These are phyloP conservation scores for Cladophialophora chaetospira DNA, from an alignment of 2,329 filamentous ascomycete genomes.

Conservation along the genomic window DNA sequence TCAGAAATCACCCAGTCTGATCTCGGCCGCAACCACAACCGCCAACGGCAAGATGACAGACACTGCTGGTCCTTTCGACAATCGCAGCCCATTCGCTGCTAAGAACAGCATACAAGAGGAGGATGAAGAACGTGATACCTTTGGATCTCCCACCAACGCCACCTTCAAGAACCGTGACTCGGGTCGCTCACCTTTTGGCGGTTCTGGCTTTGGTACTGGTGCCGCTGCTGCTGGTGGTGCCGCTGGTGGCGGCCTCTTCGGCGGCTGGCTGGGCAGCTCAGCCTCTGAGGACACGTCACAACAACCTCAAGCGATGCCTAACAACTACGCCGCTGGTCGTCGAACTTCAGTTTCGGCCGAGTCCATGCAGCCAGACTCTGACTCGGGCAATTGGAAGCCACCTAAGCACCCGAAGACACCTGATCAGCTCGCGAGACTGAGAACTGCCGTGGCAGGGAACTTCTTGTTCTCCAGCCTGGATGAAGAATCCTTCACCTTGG, in stretches of 20 bases:
- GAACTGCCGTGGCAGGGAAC: slow-evolving; percentile 80
- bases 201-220: slow-evolving; percentile 57
- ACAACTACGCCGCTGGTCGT: slow-evolving; percentile 81
- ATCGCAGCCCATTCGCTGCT: slow-evolving; percentile 75
- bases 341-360: slow-evolving; percentile 96
- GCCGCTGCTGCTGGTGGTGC: slow-evolving; percentile 50
- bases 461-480: slow-evolving; percentile 94
- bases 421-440: slow-evolving; percentile 79
- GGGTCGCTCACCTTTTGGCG: slow-evolving; percentile 48
- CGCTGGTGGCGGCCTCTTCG: slow-evolving; percentile 28
- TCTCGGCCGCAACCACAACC: slow-evolving; percentile 45
- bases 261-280: slow-evolving; percentile 31
- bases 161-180: slow-evolving; percentile 52
- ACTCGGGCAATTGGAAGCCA: slow-evolving; percentile 86
- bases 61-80: slow-evolving; percentile 76
- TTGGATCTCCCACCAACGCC: slow-evolving; percentile 72
- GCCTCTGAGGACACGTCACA: slow-evolving; percentile 53
- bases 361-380: slow-evolving; percentile 85
- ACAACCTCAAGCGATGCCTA: slow-evolving; percentile 59
- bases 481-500: slow-evolving; percentile 84
- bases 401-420: slow-evolving; percentile 79
- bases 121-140: slow-evolving; percentile 70
- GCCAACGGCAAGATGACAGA: slow-evolving; percentile 64
- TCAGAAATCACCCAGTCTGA: slow-evolving; percentile 48
- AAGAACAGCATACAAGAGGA: slow-evolving; percentile 72